Evolutionary conservation across 257 asterid genomes (phyloP), one percentile per base, ranked within the genome.

Genomic region (Thymus quinquecostatus): DNA sequence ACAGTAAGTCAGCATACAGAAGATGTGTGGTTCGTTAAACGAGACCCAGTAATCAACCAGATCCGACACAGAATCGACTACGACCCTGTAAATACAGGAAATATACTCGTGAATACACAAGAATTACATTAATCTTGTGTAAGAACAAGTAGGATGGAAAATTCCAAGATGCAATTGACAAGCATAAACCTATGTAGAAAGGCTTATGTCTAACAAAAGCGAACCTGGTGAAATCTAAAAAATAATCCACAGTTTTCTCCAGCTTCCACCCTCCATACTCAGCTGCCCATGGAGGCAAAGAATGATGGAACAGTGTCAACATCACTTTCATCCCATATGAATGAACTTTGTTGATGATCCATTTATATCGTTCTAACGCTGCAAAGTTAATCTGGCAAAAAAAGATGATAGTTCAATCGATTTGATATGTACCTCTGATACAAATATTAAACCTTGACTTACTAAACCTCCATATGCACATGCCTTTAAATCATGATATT

Each of bases 201-300:
- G 33, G 40, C 34, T 3, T 6, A 9, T 14, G 59, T 38, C 48
- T 30, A 47, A 69, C 33, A 64, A 70, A 49, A 69, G 29, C 71
- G 77, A 50, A 91, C 98, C 97, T 91, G 74, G 99, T 89, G 75
- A 94, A 94, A 44, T 88, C 93, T 87, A 91, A 68, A 79, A 91
- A 94, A 77, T 94, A 81, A 71, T 89, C 96, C 13, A 88, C 92
- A 5, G 99, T 94, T 77, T 88, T 88, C 82, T 91, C 97, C 64
- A 84, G 75, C 86, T 80, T 94, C 99, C 99, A 94, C 77, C 99
- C 99, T 69, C 99, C 98, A 67, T 91, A 89, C 70, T 91, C 99
- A 28, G 98, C 97, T 4, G 97, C 99, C 99, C 99, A 94, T 44
- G 99, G 97, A 36, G 99, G 99, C 82, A 94, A 82, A 69, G 99